Evolutionary conservation across 306 rosid genomes (phyloP).

Genomic region (Glycine latifolia): DNA sequence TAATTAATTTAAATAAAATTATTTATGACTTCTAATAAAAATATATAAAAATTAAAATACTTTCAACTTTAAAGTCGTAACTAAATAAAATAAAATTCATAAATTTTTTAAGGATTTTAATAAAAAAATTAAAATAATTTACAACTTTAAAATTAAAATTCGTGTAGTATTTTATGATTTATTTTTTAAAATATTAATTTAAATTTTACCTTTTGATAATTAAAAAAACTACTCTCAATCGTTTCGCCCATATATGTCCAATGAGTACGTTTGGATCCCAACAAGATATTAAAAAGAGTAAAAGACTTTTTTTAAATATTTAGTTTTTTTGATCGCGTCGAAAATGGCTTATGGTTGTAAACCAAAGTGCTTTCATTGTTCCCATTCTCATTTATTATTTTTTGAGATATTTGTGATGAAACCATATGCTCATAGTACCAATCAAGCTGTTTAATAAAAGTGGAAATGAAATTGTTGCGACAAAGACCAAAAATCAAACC

Average conservation of each 20-base stretch:
- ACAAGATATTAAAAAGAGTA: not conserved
- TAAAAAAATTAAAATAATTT: too few species aligned
- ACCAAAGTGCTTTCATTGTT: conserved; percentile 41
- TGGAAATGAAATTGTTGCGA: conserved; percentile 41
- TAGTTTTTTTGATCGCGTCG: not conserved
- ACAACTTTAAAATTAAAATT: too few species aligned
- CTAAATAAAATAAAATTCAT: too few species aligned
- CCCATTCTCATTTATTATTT: not conserved
- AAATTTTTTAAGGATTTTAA: too few species aligned
- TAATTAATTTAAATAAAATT: too few species aligned
- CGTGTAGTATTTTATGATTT: too few species aligned
- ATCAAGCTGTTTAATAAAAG: conserved; percentile 39
- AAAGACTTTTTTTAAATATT: not conserved
- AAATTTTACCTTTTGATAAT: too few species aligned
- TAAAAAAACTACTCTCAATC: too few species aligned
- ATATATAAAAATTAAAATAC: too few species aligned
- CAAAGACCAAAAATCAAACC: conserved; percentile 42
- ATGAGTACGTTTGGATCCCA: conserved; percentile 38
- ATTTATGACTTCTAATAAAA: too few species aligned
- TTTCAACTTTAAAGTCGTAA: too few species aligned
- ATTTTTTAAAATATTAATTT: too few species aligned
- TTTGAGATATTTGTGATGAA: conserved; percentile 40
- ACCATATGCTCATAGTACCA: conserved; percentile 30
- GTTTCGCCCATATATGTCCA: not conserved
- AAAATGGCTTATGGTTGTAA: conserved; percentile 22